Base-by-base conservation (phyloP, 2,329 filamentous ascomycete species). In the Ascochyta lentis region DNA sequence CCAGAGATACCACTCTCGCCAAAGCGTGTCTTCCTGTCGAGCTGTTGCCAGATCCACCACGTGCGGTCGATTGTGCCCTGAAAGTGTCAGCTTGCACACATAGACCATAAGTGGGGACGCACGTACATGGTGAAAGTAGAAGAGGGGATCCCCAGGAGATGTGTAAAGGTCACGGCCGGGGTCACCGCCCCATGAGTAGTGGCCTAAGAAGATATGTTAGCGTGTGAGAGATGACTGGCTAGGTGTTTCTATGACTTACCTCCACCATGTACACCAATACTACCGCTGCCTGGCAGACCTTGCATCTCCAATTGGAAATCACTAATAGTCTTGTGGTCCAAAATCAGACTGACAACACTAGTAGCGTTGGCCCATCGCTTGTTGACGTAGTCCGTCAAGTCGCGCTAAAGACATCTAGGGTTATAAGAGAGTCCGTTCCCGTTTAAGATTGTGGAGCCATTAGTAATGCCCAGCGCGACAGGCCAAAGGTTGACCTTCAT, bases 101-200 rank as follows among this genome's bases (percentile, higher is more conserved):
- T 15, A 27, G 13, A 7, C 4, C 13, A 41, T 6, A 23, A 5
- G 8, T 13, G 9, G 23, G 39, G 22, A 19, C 23, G 39, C 24
- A 22, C 73, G 70, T 9, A 66, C 75, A 55, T 83, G 80, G 61
- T 82, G 80, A 19, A 80, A 70, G 64, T 74, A 83, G 67, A 83
- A 83, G 16, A 71, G n/a, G 2, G 71, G 71, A 41, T 75, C 71
- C 12, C 65, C 65, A 7, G 69, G 69, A 2, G 66, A 70, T 15
- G 53, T 49, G 40, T 61, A 72, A 24, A 71, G 54, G 41, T 72
- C 67, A 40, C 66, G 60, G 19, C 63, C 67, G 24, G 79, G 77
- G 31, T 79, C 78, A 3, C 75, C 76, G 51, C 78, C 78, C 56
- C 79, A 75, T 10, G 77, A 74, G 64, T 78, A 80, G 60, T 83